phyloP scores from a whole-genome alignment of 257 asterid genomes.

The Nicotiana otophora region DNA sequence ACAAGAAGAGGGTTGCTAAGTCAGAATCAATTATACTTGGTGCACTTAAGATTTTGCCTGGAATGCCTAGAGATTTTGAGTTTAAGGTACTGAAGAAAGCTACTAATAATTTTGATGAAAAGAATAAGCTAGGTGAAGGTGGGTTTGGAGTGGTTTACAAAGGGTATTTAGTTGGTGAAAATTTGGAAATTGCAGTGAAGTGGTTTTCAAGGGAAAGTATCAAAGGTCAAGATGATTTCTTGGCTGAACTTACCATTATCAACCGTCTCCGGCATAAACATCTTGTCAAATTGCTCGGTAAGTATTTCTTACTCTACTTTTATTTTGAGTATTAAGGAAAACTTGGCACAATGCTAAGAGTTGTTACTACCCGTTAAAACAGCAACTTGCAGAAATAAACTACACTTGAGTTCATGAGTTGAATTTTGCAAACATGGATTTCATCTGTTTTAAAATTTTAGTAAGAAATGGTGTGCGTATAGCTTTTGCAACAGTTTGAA shows the following conservation, averaged over 20 bases:
- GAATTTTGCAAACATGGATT: too few species aligned
- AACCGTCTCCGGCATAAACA: conserved; percentile 82
- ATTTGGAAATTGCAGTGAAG: conserved; percentile 73
- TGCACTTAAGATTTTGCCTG: conserved; percentile 62
- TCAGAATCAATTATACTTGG: conserved; percentile 42
- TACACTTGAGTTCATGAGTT: too few species aligned
- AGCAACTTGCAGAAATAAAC: too few species aligned
- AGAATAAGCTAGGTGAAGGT: conserved; percentile 73
- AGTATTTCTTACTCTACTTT: neutral
- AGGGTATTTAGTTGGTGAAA: conserved; percentile 54
- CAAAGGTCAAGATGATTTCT: conserved; percentile 73
- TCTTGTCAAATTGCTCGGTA: conserved; percentile 81
- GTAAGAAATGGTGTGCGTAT: neutral
- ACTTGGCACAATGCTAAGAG: too few species aligned
- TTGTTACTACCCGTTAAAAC: too few species aligned
- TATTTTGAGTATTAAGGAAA: too few species aligned
- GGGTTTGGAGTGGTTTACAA: conserved; percentile 77
- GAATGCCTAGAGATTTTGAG: conserved; percentile 63
- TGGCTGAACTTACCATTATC: conserved; percentile 84
- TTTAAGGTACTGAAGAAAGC: conserved; percentile 70
- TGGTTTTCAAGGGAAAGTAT: conserved; percentile 68
- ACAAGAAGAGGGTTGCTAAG: conserved; percentile 17
- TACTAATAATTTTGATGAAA: conserved; percentile 59
- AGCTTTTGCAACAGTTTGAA: neutral
- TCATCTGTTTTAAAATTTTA: too few species aligned